Evolutionary conservation across 176 grass and related monocot species (phyloP).

Genomic region (Phoenix dactylifera): DNA sequence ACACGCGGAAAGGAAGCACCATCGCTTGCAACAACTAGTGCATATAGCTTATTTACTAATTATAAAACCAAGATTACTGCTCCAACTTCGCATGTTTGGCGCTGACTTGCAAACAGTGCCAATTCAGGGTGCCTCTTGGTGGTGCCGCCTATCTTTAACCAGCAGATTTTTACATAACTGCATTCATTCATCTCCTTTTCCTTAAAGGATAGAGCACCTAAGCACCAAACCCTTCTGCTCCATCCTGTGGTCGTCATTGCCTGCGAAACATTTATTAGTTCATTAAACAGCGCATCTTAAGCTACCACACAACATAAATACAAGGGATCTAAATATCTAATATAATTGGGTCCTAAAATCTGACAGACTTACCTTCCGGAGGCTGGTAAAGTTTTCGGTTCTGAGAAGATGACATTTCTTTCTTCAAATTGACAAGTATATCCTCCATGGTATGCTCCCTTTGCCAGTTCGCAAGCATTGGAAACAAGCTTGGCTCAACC

Average conservation of each 20-base stretch:
- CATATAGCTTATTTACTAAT: too few relatives aligned
- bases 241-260: slow-evolving; percentile 64
- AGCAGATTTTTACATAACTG: too few relatives aligned
- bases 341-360: slow-evolving; percentile 12
- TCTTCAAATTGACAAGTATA: slow-evolving; percentile 63
- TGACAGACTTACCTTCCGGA: slow-evolving; percentile 47
- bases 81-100: too few relatives aligned
- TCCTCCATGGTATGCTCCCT: slow-evolving; percentile 92
- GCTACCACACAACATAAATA: not conserved
- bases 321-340: not conserved
- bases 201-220: slow-evolving; percentile 65
- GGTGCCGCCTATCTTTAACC: too few relatives aligned
- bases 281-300: not conserved
- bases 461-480: slow-evolving; percentile 81
- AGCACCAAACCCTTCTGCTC: slow-evolving; percentile 59
- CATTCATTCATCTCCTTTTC: not conserved
- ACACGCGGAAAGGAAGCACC: too few relatives aligned
- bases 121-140: too few relatives aligned
- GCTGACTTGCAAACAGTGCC: too few relatives aligned
- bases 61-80: too few relatives aligned
- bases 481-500: slow-evolving; percentile 74
- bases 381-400: slow-evolving; percentile 79
- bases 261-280: slow-evolving; percentile 19
- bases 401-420: slow-evolving; percentile 79
- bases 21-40: too few relatives aligned